These are phyloP conservation scores for Casuarina glauca DNA, from an alignment of 306 rosid genomes.

Conservation along the genomic window DNA sequence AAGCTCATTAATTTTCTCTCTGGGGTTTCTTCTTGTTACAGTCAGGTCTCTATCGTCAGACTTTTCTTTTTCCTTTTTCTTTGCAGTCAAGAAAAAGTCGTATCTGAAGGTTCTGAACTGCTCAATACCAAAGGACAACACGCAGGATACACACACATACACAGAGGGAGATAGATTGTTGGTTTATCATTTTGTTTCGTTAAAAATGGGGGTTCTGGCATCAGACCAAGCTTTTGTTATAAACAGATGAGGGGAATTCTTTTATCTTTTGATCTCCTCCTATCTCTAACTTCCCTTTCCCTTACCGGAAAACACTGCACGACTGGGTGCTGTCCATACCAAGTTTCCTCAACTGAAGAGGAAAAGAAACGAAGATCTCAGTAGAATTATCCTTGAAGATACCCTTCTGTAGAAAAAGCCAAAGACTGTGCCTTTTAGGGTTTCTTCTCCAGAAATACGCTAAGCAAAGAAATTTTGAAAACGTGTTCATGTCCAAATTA, in stretches of 20 bases:
- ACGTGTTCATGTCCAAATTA: background rate
- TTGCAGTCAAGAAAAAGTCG: slow-evolving; percentile 78
- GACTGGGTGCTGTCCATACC: slow-evolving; percentile 25
- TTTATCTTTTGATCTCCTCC: slow-evolving; percentile 34
- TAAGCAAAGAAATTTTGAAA: background rate
- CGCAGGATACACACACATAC: slow-evolving; percentile 10
- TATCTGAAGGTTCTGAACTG: slow-evolving; percentile 38
- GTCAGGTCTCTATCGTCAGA: slow-evolving; percentile 83
- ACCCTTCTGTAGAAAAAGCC: slow-evolving; percentile 12
- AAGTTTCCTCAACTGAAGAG: slow-evolving; percentile 23
- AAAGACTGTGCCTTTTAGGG: background rate
- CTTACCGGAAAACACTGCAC: slow-evolving; percentile 34
- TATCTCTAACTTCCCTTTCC: slow-evolving; percentile 31
- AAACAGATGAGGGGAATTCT: slow-evolving; percentile 61
- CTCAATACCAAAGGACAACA: slow-evolving; percentile 20
- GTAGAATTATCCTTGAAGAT: slow-evolving; percentile 11
- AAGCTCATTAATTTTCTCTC: slow-evolving; percentile 24
- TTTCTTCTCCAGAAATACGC: slow-evolving; percentile 13
- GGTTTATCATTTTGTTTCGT: slow-evolving; percentile 28
- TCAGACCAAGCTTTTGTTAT: slow-evolving; percentile 40
- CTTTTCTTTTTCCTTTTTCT: slow-evolving; percentile 45
- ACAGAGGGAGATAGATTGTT: slow-evolving; percentile 24
- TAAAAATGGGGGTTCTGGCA: slow-evolving; percentile 23
- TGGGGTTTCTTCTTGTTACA: slow-evolving; percentile 30
- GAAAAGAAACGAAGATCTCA: slow-evolving; percentile 12